Evolutionary conservation across 2,329 filamentous ascomycete species (phyloP), one percentile per base, ranked within the genome.

Genomic region (Fusarium armeniacum): DNA sequence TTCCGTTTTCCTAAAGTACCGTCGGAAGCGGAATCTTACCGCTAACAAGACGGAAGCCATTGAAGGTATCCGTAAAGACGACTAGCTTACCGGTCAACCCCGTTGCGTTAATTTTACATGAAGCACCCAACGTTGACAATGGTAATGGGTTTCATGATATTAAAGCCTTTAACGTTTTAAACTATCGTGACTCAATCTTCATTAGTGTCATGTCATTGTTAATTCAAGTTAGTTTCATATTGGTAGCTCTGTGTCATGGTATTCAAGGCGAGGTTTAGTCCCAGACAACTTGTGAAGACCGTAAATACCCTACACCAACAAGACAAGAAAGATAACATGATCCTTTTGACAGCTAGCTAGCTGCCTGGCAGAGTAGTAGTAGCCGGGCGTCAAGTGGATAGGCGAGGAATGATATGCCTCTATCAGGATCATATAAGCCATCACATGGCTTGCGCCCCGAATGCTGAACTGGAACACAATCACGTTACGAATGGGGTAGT

Each of bases 31-130:
- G 53, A 65, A 58, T 26, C 28, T 43, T 41, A 11, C 60, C 58
- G 58, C 66, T 36, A 13, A 24, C 30, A 24, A 36, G n/a, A 33
- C 51, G 59, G 59, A 45, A 43, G 24, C 36, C 20, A 35, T 62
- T 38, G 18, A 35, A 20, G 38, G 51, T 30, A 40, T 40, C 36
- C 36, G 36, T 40, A 30, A 36, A 22, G 32, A 24, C 22, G 20
- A 45, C 44, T 50, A 41, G 58, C 43, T 56, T 24, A 62, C 35
- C 49, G 50, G 49, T 55, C 35, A 58, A 53, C 40, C 43, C 54
- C 36, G 51, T 24, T 53, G 61, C 61, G 49, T 52, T 56, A 61
- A 67, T 63, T 67, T 52, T 32, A 43, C 36, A 40, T 13, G 30
- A 46, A 46, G 40, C 49, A 40, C 35, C n/a, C 46, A 58, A 41